Conservation (phyloP, 495 filamentous ascomycete species). For the Terfezia claveryi region DNA sequence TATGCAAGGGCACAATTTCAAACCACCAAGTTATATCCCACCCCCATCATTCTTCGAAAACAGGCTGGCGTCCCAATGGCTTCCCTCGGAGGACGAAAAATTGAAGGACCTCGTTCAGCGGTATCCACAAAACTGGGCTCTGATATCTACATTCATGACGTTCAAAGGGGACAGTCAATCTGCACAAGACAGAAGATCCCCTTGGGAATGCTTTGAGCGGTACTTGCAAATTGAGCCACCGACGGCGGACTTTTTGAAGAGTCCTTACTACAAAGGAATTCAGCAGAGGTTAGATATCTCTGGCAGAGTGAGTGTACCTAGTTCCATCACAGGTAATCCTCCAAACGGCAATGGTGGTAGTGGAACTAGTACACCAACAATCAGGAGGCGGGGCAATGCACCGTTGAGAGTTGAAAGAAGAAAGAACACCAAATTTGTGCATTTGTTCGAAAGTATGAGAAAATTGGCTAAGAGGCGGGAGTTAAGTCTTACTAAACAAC, state of each 20-base stretch:
- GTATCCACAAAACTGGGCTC: slow-evolving; percentile 89
- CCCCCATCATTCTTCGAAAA: slow-evolving; percentile 71
- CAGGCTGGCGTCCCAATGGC: slow-evolving; percentile 74
- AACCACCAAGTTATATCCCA: slow-evolving; percentile 89
- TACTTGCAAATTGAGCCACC: slow-evolving; percentile 77
- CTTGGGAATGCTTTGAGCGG: slow-evolving; percentile 97
- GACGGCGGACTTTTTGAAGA: slow-evolving; percentile 78
- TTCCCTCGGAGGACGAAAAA: slow-evolving; percentile 67
- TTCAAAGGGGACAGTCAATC: slow-evolving; percentile 56
- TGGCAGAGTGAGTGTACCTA: slow-evolving; percentile 3
- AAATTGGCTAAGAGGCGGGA: slow-evolving; percentile 90
- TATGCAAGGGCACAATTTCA: slow-evolving; percentile 75
- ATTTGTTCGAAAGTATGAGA: slow-evolving; percentile 78
- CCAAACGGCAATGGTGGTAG: slow-evolving; percentile 5
- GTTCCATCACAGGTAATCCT: slow-evolving; percentile 1
- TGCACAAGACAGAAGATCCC: slow-evolving; percentile 70
- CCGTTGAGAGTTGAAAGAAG: slow-evolving; percentile 54
- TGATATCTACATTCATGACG: slow-evolving; percentile 60
- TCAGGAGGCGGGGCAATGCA: slow-evolving; percentile 14
- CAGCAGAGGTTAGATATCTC: slow-evolving; percentile 18
- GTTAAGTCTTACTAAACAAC: slow-evolving; percentile 57
- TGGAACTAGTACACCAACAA: slow-evolving; percentile 5
- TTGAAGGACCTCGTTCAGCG: slow-evolving; percentile 66
- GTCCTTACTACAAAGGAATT: slow-evolving; percentile 50
- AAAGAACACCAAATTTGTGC: slow-evolving; percentile 62